Evolutionary conservation across 2,329 filamentous ascomycete genomes (phyloP).

Genomic region (Colletotrichum tropicicola): DNA sequence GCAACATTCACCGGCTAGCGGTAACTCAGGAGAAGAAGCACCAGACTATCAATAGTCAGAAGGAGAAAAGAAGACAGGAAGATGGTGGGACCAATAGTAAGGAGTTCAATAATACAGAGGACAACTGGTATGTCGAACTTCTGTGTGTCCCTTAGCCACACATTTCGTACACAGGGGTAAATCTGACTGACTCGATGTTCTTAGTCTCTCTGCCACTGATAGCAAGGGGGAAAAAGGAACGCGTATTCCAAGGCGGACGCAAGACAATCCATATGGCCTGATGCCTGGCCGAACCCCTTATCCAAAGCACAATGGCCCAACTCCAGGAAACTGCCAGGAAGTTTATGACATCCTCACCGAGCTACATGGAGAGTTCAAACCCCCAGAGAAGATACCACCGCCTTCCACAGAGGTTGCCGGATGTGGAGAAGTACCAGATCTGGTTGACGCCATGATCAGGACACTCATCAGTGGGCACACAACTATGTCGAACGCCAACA

Average conservation of each 20-base stretch:
- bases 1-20: constrained; percentile 24
- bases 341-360: constrained; percentile 72
- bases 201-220: background rate
- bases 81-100: no score
- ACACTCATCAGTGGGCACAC: constrained; percentile 63
- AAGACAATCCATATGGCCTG: constrained; percentile 55
- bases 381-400: constrained; percentile 73
- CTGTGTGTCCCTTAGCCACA: no score
- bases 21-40: background rate
- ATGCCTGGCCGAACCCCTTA: constrained; percentile 71
- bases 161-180: no score
- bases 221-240: constrained; percentile 31
- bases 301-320: constrained; percentile 72
- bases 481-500: constrained; percentile 62
- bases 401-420: constrained; percentile 78
- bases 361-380: constrained; percentile 70
- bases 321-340: constrained; percentile 72
- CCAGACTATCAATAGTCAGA: background rate
- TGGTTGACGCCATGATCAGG: constrained; percentile 62
- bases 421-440: constrained; percentile 64
- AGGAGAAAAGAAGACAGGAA: background rate
- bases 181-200: background rate
- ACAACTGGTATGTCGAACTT: no score
- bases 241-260: constrained; percentile 37
- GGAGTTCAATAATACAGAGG: no score